phyloP scores from a whole-genome alignment of 805 yeast species.

The Kluyveromyces aestuarii region DNA sequence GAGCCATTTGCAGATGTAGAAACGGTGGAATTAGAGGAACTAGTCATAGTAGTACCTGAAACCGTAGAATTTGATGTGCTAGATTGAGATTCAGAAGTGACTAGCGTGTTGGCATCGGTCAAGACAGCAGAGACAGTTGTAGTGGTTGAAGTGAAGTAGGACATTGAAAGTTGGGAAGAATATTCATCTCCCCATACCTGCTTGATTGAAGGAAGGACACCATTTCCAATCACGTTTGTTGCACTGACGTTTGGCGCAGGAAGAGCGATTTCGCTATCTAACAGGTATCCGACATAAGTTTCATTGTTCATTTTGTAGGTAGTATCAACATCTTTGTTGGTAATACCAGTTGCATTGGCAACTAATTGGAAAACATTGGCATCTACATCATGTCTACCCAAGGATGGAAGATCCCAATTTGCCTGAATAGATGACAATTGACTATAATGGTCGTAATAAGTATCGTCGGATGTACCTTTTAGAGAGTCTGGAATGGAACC shows the following conservation, averaged over 20 bases:
- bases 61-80: slow-evolving; percentile 5
- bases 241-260: slow-evolving; percentile 34
- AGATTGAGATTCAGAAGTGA: slow-evolving; percentile 6
- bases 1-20: background rate
- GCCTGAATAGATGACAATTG: slow-evolving; percentile 40
- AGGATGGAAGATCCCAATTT: slow-evolving; percentile 40
- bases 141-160: slow-evolving; percentile 28
- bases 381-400: slow-evolving; percentile 43
- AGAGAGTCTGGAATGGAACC: slow-evolving; percentile 35
- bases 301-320: slow-evolving; percentile 27
- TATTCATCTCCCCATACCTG: slow-evolving; percentile 28
- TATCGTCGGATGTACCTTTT: slow-evolving; percentile 37
- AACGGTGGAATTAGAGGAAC: slow-evolving; percentile 7
- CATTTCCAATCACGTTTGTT: slow-evolving; percentile 27
- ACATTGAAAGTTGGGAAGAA: slow-evolving; percentile 18
- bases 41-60: slow-evolving; percentile 7
- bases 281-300: slow-evolving; percentile 27
- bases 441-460: slow-evolving; percentile 46
- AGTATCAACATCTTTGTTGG: slow-evolving; percentile 28
- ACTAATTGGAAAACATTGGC: slow-evolving; percentile 40
- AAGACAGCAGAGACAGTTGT: slow-evolving; percentile 16
- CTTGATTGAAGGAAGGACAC: slow-evolving; percentile 26
- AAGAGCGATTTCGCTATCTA: slow-evolving; percentile 20
- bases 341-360: slow-evolving; percentile 29
- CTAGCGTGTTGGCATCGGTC: slow-evolving; percentile 9